A percentile compares a stretch with the other conserved stretches of the same genome.
These are phyloP conservation scores for Neoarthrinium moseri DNA, from an alignment of 2,329 filamentous ascomycete species.

Conservation along the genomic window DNA sequence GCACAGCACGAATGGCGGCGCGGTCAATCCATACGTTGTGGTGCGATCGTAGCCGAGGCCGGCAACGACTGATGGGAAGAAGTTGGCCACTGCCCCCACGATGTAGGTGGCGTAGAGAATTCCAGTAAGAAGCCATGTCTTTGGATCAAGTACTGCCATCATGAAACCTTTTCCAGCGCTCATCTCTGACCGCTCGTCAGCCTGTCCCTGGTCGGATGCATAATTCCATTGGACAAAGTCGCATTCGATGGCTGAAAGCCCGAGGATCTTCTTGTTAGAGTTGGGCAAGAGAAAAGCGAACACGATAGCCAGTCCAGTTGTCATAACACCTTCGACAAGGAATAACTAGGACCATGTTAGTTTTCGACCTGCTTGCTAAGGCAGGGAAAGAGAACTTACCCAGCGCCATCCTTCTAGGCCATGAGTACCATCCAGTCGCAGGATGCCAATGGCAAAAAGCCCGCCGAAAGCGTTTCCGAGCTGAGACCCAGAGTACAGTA, in stretches of 20 bases:
- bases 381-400: conserved; percentile 8
- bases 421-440: conserved; percentile 22
- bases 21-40: conserved; percentile 18
- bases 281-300: conserved; percentile 19
- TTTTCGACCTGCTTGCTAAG: no score
- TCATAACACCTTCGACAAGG: conserved; percentile 18
- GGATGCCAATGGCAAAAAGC: conserved; percentile 31
- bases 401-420: conserved; percentile 26
- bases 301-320: conserved; percentile 14
- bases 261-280: conserved; percentile 18
- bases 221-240: conserved; percentile 22
- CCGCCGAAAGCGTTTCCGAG: conserved; percentile 34
- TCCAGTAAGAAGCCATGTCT: conserved; percentile 34
- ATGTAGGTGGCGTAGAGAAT: conserved; percentile 29
- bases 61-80: conserved; percentile 36
- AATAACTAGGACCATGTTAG: no score
- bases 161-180: conserved; percentile 24
- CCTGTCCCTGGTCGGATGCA: conserved; percentile 17
- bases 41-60: conserved; percentile 41
- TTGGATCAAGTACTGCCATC: conserved; percentile 30
- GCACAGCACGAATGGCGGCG: conserved; percentile 29
- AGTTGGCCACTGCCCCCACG: conserved; percentile 34
- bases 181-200: conserved; percentile 23
- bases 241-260: conserved; percentile 17
- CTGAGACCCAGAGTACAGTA: conserved; percentile 30